Percentiles rank a stretch among this genome's conserved stretches.
Conservation (phyloP, 2,329 filamentous ascomycete genomes). For the Cryphonectria radicalis region DNA sequence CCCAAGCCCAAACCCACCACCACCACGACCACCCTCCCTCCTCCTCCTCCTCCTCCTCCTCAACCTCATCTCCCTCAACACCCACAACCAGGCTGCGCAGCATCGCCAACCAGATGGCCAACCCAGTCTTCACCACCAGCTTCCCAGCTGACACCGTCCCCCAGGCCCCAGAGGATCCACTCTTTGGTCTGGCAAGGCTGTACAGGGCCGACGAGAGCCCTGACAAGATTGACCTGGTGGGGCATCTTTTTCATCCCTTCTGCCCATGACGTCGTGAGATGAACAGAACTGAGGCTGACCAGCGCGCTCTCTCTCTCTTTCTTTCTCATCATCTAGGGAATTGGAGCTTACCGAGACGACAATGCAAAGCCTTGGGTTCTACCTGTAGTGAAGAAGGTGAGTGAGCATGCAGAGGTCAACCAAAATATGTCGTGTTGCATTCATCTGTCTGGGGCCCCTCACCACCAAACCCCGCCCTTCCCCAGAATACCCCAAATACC, state of each 20-base stretch:
- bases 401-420: not conserved
- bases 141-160: slow-evolving; percentile 81
- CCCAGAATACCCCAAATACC: slow-evolving; percentile 22
- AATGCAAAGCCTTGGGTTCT: slow-evolving; percentile 97
- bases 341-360: slow-evolving; percentile 94
- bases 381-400: slow-evolving; percentile 94
- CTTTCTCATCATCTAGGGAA: slow-evolving; percentile 50
- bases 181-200: slow-evolving; percentile 90
- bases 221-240: slow-evolving; percentile 91
- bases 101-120: slow-evolving; percentile 73
- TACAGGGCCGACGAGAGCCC: slow-evolving; percentile 77
- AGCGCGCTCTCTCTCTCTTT: no score
- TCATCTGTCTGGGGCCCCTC: slow-evolving; percentile 12
- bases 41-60: slow-evolving; percentile 46
- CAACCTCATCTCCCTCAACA: slow-evolving; percentile 47
- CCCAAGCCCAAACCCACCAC: slow-evolving; percentile 33
- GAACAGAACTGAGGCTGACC: slow-evolving; percentile 10
- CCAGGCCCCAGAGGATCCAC: slow-evolving; percentile 89
- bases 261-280: slow-evolving; percentile 14
- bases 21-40: slow-evolving; percentile 38
- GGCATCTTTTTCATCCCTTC: slow-evolving; percentile 32
- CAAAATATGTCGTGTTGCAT: not conserved
- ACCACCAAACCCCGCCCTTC: slow-evolving; percentile 17
- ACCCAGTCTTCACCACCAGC: slow-evolving; percentile 60
- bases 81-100: slow-evolving; percentile 60